Percentiles rank a stretch among this genome's conserved stretches.
Evolutionary conservation across 2,329 filamentous ascomycete species (phyloP).

Genomic region (Fusarium sp.): DNA sequence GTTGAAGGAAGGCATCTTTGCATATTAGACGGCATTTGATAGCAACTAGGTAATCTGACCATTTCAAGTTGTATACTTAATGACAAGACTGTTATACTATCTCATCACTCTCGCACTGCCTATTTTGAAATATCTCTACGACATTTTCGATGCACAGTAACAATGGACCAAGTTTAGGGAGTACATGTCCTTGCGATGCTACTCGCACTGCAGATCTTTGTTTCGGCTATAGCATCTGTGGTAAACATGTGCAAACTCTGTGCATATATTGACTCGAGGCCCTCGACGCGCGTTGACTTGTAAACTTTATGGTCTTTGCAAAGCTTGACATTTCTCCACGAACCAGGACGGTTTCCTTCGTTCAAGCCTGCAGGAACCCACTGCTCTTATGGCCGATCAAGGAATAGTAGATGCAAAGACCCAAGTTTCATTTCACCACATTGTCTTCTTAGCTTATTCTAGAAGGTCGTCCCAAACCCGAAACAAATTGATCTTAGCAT

Average conservation of each 20-base stretch:
- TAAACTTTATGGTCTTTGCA: background rate
- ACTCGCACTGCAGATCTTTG: background rate
- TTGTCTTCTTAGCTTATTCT: background rate
- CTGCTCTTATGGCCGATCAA: accelerated
- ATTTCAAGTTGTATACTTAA: background rate
- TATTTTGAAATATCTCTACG: background rate
- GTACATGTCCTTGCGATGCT: accelerated
- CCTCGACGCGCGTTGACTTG: background rate
- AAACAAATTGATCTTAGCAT: background rate
- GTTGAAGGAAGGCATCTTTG: background rate
- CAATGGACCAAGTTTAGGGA: accelerated
- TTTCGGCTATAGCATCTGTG: too few relatives aligned
- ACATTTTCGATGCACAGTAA: accelerated
- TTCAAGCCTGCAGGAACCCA: accelerated
- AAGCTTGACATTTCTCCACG: background rate
- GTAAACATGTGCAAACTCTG: accelerated
- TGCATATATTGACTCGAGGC: too few relatives aligned
- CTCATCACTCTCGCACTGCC: background rate
- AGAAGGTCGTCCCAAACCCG: background rate
- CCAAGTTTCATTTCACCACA: accelerated
- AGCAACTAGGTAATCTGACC: background rate
- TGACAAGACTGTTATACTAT: background rate
- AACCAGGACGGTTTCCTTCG: accelerated
- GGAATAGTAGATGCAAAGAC: accelerated
- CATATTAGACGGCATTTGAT: background rate